Base-by-base conservation (phyloP, 768 basidiomycete genomes). In the Calocera cornea region DNA sequence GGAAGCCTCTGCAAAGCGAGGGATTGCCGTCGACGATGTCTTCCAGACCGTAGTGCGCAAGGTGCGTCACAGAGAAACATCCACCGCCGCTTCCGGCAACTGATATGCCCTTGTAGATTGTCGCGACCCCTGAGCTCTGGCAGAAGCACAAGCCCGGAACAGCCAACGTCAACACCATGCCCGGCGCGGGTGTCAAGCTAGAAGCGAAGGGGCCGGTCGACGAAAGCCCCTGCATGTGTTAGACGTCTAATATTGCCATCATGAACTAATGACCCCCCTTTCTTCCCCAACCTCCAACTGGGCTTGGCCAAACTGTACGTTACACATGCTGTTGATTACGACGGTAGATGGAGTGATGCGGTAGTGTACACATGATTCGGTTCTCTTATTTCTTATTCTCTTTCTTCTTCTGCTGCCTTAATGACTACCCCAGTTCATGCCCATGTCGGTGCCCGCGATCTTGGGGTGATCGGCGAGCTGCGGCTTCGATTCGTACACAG, bases 1-100 rank as follows among this genome's bases (percentile, higher is more conserved):
- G 47, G 95, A 98, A 78, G 87, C 92, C 0, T 91, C 88, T 0
- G 95, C 95, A 0, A 97, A 97, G 84, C 97, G 92, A 0, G 84
- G 87, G 8, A 80, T 90, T 0, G 88, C 89, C 17, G 94, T 97
- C 5, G 81, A 80, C 34, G 90, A 92, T 50, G 86, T 87, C 1
- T 88, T 88, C 72, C 78, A 81, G 47, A 87, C 89, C 66, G 84
- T 95, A 5, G 93, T 97, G 24, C 82, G 84, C 74, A 82, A 83
- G 77, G 95, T 95, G 68, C 71, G 77, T 72, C 50, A 65, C 27
- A 38, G 29, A n/a, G n/a, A n/a, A n/a, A n/a, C n/a, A n/a, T n/a
- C n/a, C n/a, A n/a, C n/a, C n/a, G n/a, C n/a, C n/a, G n/a, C n/a
- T n/a, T n/a, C n/a, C n/a, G n/a, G n/a, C n/a, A n/a, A n/a, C n/a